Evolutionary conservation across 1,284 basidiomycete species (phyloP).

Genomic region (Amylostereum chailletii): DNA sequence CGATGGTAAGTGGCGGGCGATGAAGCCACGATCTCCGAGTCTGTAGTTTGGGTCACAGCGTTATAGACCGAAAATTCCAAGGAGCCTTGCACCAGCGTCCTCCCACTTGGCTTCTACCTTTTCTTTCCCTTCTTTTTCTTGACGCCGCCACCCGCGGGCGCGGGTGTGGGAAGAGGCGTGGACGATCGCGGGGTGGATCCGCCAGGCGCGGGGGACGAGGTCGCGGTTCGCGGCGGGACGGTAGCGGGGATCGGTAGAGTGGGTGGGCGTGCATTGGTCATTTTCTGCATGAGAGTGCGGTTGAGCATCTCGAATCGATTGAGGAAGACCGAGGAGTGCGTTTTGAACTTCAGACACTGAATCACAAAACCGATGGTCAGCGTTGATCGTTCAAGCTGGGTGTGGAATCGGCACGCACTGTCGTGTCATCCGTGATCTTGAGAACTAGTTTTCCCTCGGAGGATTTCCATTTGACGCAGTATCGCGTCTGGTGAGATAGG

Average conservation of each 20-base stretch:
- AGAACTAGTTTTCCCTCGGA: constrained; percentile 79
- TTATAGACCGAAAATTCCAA: not conserved
- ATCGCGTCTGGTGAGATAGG: constrained; percentile 53
- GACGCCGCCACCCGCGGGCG: constrained; percentile 26
- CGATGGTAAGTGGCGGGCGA: too few species aligned
- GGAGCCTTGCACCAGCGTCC: not conserved
- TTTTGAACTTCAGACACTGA: constrained; percentile 93
- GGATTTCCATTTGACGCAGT: constrained; percentile 82
- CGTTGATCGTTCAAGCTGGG: not conserved
- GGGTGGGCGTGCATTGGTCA: constrained; percentile 52
- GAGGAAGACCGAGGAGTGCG: constrained; percentile 85
- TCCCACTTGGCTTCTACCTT: constrained; percentile 25
- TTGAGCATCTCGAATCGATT: constrained; percentile 93
- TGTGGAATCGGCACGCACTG: constrained; percentile 42
- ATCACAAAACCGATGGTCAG: not conserved
- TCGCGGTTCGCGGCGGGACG: constrained; percentile 3
- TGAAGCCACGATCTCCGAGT: too few species aligned
- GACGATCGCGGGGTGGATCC: constrained; percentile 15
- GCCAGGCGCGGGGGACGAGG: constrained; percentile 16
- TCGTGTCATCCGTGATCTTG: constrained; percentile 84
- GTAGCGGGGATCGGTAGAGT: constrained; percentile 10
- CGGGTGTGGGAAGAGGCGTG: constrained; percentile 11
- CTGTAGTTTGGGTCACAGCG: not conserved
- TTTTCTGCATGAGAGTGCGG: constrained; percentile 71
- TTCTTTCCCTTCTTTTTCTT: constrained; percentile 52